A percentile compares a stretch with the other conserved stretches of the same genome.
Evolutionary conservation across 83 land plant species (phyloP).

Genomic region (Thuja plicata): DNA sequence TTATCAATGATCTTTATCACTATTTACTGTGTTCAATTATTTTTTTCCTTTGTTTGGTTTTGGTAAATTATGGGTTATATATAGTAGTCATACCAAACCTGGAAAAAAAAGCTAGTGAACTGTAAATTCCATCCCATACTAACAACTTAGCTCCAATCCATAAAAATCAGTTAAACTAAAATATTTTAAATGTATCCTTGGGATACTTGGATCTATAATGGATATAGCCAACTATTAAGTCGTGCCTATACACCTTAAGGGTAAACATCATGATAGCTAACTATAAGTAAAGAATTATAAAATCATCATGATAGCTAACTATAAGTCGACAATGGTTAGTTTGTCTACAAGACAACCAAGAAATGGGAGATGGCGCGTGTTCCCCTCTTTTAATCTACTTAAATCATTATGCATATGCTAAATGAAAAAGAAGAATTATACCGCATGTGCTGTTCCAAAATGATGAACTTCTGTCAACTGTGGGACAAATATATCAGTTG

Average conservation of each 20-base stretch:
- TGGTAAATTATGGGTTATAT: too few species aligned
- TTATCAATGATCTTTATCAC: too few species aligned
- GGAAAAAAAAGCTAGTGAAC: too few species aligned
- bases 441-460: slow-evolving; percentile 61
- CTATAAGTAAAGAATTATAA: not conserved
- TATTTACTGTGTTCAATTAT: too few species aligned
- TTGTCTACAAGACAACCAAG: not conserved
- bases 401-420: not conserved
- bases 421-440: slow-evolving; percentile 6
- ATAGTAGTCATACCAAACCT: too few species aligned
- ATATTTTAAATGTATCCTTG: not conserved
- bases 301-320: not conserved
- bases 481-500: slow-evolving; percentile 30
- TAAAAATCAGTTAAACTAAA: not conserved
- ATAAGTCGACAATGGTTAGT: not conserved
- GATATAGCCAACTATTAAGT: not conserved
- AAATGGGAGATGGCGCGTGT: not conserved
- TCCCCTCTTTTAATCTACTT: not conserved
- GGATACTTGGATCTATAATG: not conserved
- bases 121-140: too few species aligned
- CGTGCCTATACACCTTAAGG: not conserved
- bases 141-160: not conserved
- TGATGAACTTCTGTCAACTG: slow-evolving; percentile 38
- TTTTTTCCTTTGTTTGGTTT: too few species aligned
- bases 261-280: not conserved